A percentile compares a stretch with the other conserved stretches of the same genome.
phyloP scores from a whole-genome alignment of 176 grass and related monocot species.

The Pharus latifolius region DNA sequence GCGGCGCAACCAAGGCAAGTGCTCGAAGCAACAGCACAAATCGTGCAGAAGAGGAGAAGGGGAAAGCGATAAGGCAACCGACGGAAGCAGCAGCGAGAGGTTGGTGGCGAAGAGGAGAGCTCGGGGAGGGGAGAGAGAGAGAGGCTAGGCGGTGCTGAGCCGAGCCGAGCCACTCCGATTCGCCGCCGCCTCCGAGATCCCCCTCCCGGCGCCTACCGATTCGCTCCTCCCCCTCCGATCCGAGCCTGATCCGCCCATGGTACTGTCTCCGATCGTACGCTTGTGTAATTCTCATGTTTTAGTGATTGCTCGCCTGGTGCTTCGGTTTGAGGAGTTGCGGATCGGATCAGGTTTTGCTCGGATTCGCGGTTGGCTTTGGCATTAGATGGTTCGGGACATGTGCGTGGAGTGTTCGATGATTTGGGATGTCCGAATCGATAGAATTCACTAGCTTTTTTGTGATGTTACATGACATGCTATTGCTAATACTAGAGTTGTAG shows the following conservation, averaged over 20 bases:
- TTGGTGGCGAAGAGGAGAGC: constrained; percentile 8
- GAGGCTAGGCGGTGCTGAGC: too few relatives aligned
- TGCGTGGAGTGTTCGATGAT: not conserved
- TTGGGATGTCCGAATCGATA: not conserved
- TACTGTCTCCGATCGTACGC: constrained; percentile 45
- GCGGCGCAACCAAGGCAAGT: not conserved
- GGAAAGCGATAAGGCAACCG: constrained; percentile 21
- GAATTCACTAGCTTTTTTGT: constrained; percentile 4
- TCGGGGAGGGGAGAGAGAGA: constrained; percentile 10
- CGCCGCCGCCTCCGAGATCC: constrained; percentile 4
- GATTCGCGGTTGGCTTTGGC: constrained; percentile 1
- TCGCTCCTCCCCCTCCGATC: constrained; percentile 6
- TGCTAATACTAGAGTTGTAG: not conserved
- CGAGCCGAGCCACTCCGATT: constrained; percentile 17
- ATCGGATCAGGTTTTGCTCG: constrained; percentile 5
- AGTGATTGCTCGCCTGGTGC: constrained; percentile 18
- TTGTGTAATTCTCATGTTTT: constrained; percentile 7
- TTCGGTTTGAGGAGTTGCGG: not conserved
- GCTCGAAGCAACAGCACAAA: constrained; percentile 6
- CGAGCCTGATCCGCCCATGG: constrained; percentile 40
- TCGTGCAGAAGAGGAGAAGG: not conserved
- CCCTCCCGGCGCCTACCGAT: constrained; percentile 20
- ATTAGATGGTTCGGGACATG: not conserved
- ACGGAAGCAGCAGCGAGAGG: constrained; percentile 18
- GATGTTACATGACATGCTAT: not conserved